Base-by-base conservation (phyloP, 345 rosid genomes). In the Carallia brachiata region DNA sequence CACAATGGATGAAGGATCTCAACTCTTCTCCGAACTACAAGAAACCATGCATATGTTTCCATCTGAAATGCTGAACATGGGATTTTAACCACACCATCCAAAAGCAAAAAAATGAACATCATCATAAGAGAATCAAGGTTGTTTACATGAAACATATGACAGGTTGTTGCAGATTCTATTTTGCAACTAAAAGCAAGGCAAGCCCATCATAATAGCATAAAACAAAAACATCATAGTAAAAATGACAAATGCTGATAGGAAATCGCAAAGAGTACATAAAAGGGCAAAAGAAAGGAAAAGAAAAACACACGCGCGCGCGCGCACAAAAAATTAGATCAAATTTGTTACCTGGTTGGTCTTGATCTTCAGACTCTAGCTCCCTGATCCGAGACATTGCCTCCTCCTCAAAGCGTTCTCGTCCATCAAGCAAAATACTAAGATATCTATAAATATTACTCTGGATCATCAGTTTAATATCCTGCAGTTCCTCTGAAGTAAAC, bases 381-480 rank as follows among this genome's bases (percentile, higher is more conserved):
- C 65, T 85, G 71, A 70, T 62, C 68, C 76, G 85, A 36, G 81
- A 83, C 72, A 88, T 37, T 52, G 85, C 87, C 76, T 95, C 99
- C 77, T 95, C 99, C 84, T 95, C 99, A 81, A 95, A 95, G 7
- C 97, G 89, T 73, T 95, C 99, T 73, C 98, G 82, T 47, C 96
- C 99, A 81, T 95, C 99, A 1, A 95, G 94, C 80, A 95, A 78
- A 66, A 95, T 84, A 84, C 99, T 92, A 5, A 95, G 90, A 77
- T 95, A 95, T 82, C 89, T 83, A 72, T 92, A 95, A 91, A 95
- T 84, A 73, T 92, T 92, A 85, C 98, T 95, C 77, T 95, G 99
- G 59, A 95, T 90, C 98, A 95, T 92, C 79, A 92, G 75, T 91
- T 92, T 95, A 15, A 95, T 89, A 71, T 88, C 91, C 78, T 85